A percentile compares a stretch with the other conserved stretches of the same genome.
Evolutionary conservation across 2,329 filamentous ascomycete species (phyloP).

Genomic region (Fusarium ramigenum): DNA sequence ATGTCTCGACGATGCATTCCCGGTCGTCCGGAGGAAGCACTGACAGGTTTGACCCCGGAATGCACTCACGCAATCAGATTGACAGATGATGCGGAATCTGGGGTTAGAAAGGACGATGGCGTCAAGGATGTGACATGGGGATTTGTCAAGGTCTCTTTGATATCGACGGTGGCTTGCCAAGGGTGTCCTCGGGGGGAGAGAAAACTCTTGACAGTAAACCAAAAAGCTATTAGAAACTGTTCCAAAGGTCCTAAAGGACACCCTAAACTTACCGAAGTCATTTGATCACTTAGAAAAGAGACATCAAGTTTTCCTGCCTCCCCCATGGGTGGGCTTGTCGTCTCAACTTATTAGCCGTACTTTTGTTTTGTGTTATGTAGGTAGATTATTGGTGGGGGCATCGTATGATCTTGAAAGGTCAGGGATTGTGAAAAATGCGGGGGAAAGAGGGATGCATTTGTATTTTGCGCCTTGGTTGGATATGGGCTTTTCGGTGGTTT

Average conservation of each 20-base stretch:
- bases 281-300: not conserved
- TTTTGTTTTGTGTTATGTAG: not conserved
- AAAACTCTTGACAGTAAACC: not conserved
- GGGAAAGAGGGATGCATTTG: not conserved
- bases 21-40: conserved; percentile 14
- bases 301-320: fast-evolving
- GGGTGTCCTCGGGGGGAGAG: not conserved
- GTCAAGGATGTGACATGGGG: not conserved
- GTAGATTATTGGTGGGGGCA: not conserved
- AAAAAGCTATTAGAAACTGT: fast-evolving
- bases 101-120: not conserved
- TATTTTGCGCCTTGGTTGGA: not conserved
- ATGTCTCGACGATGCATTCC: not conserved
- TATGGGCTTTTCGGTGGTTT: not conserved
- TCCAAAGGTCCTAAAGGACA: not conserved
- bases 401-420: not conserved
- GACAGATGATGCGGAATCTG: not conserved
- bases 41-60: not conserved
- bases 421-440: not conserved
- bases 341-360: not conserved
- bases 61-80: not conserved
- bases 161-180: not conserved
- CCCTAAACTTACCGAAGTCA: fast-evolving
- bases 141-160: not conserved
- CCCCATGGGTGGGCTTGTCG: not conserved